phyloP scores from a whole-genome alignment of 1,284 basidiomycete genomes.

The Peniophora sp. region DNA sequence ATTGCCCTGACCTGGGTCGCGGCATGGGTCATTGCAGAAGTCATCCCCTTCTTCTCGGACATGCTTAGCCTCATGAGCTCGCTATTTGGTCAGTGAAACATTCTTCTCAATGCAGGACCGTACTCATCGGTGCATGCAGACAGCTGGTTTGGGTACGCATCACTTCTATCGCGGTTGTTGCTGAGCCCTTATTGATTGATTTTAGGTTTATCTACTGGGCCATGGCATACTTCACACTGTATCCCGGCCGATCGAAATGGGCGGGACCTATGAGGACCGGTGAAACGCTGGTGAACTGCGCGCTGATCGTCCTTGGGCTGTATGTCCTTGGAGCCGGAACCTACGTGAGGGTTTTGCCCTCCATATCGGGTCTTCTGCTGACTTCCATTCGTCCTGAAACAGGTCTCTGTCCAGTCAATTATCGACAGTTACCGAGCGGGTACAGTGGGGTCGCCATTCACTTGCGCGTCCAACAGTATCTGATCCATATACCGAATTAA shows the following conservation, averaged over 20 bases:
- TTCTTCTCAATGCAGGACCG: too few species aligned
- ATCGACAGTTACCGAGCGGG: slow-evolving; percentile 13
- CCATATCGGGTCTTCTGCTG: neutral
- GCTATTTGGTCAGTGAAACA: slow-evolving; percentile 27
- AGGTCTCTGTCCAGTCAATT: slow-evolving; percentile 15
- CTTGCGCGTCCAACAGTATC: slow-evolving; percentile 11
- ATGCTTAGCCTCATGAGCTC: slow-evolving; percentile 38
- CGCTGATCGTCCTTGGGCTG: slow-evolving; percentile 29
- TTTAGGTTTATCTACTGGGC: slow-evolving; percentile 34
- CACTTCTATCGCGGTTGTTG: too few species aligned
- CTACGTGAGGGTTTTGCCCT: slow-evolving; percentile 23
- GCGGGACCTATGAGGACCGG: slow-evolving; percentile 21
- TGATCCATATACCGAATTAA: too few species aligned
- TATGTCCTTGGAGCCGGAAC: slow-evolving; percentile 34
- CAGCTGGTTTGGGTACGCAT: slow-evolving; percentile 23
- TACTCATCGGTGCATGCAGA: slow-evolving; percentile 13
- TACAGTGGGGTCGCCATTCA: slow-evolving; percentile 6
- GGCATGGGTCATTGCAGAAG: slow-evolving; percentile 51
- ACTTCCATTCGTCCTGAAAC: neutral
- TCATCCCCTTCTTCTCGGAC: slow-evolving; percentile 41
- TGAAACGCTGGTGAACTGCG: slow-evolving; percentile 33
- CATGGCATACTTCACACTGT: slow-evolving; percentile 34
- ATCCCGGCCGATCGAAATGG: slow-evolving; percentile 30
- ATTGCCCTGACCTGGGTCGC: slow-evolving; percentile 47
- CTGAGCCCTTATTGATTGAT: too few species aligned